These are phyloP conservation scores for Neurospora cerealis DNA, from an alignment of 495 filamentous ascomycete genomes.

Conservation along the genomic window DNA sequence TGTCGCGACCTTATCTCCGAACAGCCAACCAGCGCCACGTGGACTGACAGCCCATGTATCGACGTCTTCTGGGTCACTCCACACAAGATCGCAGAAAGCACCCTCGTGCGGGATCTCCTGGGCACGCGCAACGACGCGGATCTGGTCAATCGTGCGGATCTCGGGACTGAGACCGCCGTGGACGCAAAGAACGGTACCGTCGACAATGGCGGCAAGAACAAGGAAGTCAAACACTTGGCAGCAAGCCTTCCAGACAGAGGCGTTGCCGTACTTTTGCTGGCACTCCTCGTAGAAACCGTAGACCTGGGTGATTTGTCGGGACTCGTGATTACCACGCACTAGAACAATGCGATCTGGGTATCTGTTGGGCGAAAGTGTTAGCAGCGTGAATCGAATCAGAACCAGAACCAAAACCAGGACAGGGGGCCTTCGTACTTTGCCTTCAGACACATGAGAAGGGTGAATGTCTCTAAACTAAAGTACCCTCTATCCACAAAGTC, in stretches of 20 bases:
- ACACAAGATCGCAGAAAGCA: slow-evolving; percentile 95
- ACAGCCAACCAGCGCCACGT: slow-evolving; percentile 91
- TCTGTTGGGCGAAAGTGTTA: slow-evolving; percentile 37
- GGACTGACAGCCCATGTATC: slow-evolving; percentile 97
- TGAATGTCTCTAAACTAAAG: slow-evolving; percentile 95
- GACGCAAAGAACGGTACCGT: slow-evolving; percentile 93
- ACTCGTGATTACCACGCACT: slow-evolving; percentile 95
- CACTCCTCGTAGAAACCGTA: slow-evolving; percentile 99
- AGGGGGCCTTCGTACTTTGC: slow-evolving; percentile 54
- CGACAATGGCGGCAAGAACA: slow-evolving; percentile 89
- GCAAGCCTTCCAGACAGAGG: slow-evolving; percentile 97
- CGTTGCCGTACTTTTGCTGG: slow-evolving; percentile 94
- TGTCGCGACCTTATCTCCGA: slow-evolving; percentile 93
- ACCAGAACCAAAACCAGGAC: background rate
- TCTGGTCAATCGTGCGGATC: slow-evolving; percentile 90
- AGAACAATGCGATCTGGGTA: slow-evolving; percentile 92
- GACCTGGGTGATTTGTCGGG: slow-evolving; percentile 94
- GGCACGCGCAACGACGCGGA: slow-evolving; percentile 91
- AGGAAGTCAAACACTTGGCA: slow-evolving; percentile 99
- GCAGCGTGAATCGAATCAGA: background rate
- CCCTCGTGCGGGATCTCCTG: slow-evolving; percentile 98
- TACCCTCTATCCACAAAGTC: slow-evolving; percentile 98
- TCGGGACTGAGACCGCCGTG: slow-evolving; percentile 95
- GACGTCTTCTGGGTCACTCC: slow-evolving; percentile 97
- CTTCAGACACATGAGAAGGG: slow-evolving; percentile 89